Percentiles rank a stretch among this genome's conserved stretches.
These are phyloP conservation scores for Chenopodium suecicum DNA, from an alignment of 148 eudicot species.

Conservation along the genomic window DNA sequence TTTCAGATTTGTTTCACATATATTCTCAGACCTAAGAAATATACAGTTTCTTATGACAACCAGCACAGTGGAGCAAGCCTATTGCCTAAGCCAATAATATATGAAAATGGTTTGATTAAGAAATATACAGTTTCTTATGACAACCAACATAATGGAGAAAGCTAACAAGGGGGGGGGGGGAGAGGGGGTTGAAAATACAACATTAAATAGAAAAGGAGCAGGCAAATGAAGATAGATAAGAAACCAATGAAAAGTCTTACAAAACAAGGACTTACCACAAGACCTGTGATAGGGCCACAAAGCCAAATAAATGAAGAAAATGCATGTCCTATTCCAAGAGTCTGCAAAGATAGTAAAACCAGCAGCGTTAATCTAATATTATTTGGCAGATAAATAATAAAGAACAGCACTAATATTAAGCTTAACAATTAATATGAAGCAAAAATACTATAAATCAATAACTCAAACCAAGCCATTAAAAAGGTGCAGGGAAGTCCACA, in stretches of 20 bases:
- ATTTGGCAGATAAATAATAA: not conserved
- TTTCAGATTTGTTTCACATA: too few species aligned
- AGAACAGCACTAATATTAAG: not conserved
- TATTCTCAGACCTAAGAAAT: too few species aligned
- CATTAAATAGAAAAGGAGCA: not conserved
- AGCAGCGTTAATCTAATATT: conserved; percentile 18
- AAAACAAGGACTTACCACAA: conserved; percentile 71
- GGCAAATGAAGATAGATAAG: not conserved
- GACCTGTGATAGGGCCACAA: conserved; percentile 98
- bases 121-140: too few species aligned
- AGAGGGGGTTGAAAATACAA: too few species aligned
- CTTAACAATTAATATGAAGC: not conserved
- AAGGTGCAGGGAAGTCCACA: conserved; percentile 7
- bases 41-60: too few species aligned
- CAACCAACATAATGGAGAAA: not conserved
- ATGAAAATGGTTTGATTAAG: too few species aligned
- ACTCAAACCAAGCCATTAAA: not conserved
- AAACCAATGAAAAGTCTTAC: not conserved
- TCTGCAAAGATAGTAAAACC: conserved; percentile 52
- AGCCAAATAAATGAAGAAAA: conserved; percentile 99
- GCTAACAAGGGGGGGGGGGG: not conserved
- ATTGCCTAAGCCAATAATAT: too few species aligned
- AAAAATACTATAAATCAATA: not conserved
- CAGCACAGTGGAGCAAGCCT: too few species aligned
- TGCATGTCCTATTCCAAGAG: conserved; percentile 92